These are phyloP conservation scores for Tricholoma saponaceum DNA, from an alignment of 768 basidiomycete genomes.

Conservation along the genomic window DNA sequence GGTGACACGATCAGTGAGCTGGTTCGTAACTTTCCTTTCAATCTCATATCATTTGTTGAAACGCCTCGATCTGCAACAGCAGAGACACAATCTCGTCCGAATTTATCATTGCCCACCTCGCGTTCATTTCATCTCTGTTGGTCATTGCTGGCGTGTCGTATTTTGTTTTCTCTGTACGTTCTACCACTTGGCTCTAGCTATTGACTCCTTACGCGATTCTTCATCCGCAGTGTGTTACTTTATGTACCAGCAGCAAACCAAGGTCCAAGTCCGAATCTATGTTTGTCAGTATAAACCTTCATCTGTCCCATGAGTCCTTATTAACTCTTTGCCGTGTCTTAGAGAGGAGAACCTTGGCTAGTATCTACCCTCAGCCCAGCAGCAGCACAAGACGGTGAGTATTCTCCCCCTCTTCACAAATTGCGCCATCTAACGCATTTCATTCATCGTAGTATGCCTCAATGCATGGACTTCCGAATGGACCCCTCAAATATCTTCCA, in stretches of 20 bases:
- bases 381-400: constrained; percentile 34
- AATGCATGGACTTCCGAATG: constrained; percentile 34
- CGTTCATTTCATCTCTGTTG: constrained; percentile 33
- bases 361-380: constrained; percentile 17
- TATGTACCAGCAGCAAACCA: constrained; percentile 28
- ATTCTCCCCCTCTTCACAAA: not conserved
- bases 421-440: not conserved
- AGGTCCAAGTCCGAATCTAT: constrained; percentile 33
- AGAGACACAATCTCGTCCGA: constrained; percentile 21
- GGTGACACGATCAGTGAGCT: no score
- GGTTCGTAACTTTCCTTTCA: constrained; percentile 3
- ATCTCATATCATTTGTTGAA: not conserved
- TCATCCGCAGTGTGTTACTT: constrained; percentile 33
- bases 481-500: constrained; percentile 31
- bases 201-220: not conserved
- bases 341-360: constrained; percentile 32
- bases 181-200: not conserved
- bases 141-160: constrained; percentile 34
- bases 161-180: constrained; percentile 33
- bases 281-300: constrained; percentile 25
- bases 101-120: constrained; percentile 15
- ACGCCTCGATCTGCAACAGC: constrained; percentile 8
- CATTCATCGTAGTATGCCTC: constrained; percentile 28
- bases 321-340: not conserved
- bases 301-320: not conserved